These are phyloP conservation scores for Boletales sp. DNA, from an alignment of 768 basidiomycete genomes.

Conservation along the genomic window DNA sequence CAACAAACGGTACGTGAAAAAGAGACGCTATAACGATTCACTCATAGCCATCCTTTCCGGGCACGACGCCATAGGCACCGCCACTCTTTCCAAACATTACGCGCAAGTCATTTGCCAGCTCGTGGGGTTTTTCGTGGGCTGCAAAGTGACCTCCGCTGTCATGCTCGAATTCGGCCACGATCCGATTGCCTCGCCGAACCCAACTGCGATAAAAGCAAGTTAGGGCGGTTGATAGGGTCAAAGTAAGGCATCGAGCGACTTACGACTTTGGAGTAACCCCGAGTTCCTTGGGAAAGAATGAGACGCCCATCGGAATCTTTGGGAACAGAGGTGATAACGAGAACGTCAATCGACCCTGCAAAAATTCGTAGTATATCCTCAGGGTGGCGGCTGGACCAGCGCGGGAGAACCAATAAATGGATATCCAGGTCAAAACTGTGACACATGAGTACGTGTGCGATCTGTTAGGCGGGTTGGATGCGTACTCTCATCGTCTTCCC, in stretches of 20 bases:
- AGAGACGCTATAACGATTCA: no score
- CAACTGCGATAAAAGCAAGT: slow-evolving; percentile 34
- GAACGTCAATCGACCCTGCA: background rate
- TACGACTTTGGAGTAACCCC: slow-evolving; percentile 34
- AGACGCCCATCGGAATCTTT: slow-evolving; percentile 48
- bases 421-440: slow-evolving; percentile 60
- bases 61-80: slow-evolving; percentile 45
- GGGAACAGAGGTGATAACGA: background rate
- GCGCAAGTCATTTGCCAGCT: slow-evolving; percentile 47
- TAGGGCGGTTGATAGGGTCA: no score
- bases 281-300: slow-evolving; percentile 51
- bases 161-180: slow-evolving; percentile 50
- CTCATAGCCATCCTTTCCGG: slow-evolving; percentile 42
- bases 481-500: slow-evolving; percentile 56
- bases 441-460: background rate
- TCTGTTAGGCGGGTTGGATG: rapidly evolving
- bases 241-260: slow-evolving; percentile 7
- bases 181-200: slow-evolving; percentile 32
- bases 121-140: slow-evolving; percentile 47
- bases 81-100: slow-evolving; percentile 57
- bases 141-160: slow-evolving; percentile 58
- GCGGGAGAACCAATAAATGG: slow-evolving; percentile 56
- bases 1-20: no score
- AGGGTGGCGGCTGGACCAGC: slow-evolving; percentile 55
- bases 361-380: slow-evolving; percentile 55